Percentiles rank a stretch among this genome's conserved stretches.
These are phyloP conservation scores for Lipomyces anomalus DNA, from an alignment of 805 yeast species.

Conservation along the genomic window DNA sequence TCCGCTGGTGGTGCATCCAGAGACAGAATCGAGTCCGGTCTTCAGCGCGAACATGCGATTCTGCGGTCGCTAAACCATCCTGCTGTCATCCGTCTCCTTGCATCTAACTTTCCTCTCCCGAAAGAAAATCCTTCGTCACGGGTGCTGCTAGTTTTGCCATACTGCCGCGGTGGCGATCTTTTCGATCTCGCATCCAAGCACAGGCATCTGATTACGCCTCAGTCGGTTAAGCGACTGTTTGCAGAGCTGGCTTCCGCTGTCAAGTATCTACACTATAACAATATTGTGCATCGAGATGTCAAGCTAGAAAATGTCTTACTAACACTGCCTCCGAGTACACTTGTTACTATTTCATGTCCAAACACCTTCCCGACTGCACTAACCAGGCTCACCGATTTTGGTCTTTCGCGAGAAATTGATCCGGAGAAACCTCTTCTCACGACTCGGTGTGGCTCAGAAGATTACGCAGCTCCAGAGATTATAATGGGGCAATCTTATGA, in stretches of 20 bases:
- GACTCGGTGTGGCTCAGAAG: constrained; percentile 94
- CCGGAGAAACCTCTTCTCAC: constrained; percentile 58
- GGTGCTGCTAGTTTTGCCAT: constrained; percentile 59
- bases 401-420: constrained; percentile 68
- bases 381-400: constrained; percentile 77
- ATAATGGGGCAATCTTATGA: constrained; percentile 86
- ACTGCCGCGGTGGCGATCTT: constrained; percentile 79
- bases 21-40: constrained; percentile 53
- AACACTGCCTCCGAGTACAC: constrained; percentile 34
- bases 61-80: constrained; percentile 57
- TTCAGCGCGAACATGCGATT: constrained; percentile 69
- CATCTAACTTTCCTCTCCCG: constrained; percentile 28
- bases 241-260: constrained; percentile 68
- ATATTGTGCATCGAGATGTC: constrained; percentile 83
- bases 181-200: constrained; percentile 49
- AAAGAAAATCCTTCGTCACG: constrained; percentile 12
- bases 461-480: constrained; percentile 91
- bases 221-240: constrained; percentile 55
- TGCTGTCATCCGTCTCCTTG: constrained; percentile 54
- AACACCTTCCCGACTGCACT: constrained; percentile 33
- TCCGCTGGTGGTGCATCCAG: constrained; percentile 39
- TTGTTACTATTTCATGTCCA: constrained; percentile 27
- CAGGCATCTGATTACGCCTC: constrained; percentile 41
- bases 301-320: constrained; percentile 65
- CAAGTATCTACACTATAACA: constrained; percentile 58